These are phyloP conservation scores for Penicillium crustosum DNA, from an alignment of 2,329 filamentous ascomycete species.

Conservation along the genomic window DNA sequence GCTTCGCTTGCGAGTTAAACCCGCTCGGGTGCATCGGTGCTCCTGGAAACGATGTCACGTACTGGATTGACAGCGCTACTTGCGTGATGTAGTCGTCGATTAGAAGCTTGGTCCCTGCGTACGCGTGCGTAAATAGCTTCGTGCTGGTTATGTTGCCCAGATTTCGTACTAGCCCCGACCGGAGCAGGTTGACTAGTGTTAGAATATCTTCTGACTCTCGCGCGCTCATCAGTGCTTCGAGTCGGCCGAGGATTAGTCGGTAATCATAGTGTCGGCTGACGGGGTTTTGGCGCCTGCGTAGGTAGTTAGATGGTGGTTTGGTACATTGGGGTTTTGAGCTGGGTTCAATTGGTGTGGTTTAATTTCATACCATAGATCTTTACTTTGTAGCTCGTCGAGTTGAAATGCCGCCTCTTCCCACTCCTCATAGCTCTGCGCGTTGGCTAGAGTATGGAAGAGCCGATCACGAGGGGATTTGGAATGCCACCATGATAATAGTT, in stretches of 20 bases:
- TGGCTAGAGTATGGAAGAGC: constrained; percentile 64
- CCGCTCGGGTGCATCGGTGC: constrained; percentile 50
- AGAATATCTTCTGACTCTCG: constrained; percentile 71
- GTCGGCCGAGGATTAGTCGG: constrained; percentile 74
- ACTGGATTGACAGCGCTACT: constrained; percentile 75
- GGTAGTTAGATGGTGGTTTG: background rate
- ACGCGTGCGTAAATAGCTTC: constrained; percentile 78
- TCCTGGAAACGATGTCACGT: constrained; percentile 68
- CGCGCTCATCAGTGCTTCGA: constrained; percentile 68
- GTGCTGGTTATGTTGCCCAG: constrained; percentile 86
- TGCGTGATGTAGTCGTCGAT: constrained; percentile 90
- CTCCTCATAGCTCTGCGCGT: constrained; percentile 73
- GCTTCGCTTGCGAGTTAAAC: constrained; percentile 72
- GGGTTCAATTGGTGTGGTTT: background rate
- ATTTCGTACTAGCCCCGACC: constrained; percentile 75
- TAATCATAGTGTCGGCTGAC: constrained; percentile 83
- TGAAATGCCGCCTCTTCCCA: constrained; percentile 83
- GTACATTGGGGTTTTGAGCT: background rate
- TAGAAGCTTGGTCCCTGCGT: constrained; percentile 82
- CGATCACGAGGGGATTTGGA: constrained; percentile 64
- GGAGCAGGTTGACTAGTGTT: constrained; percentile 73
- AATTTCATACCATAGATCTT: constrained; percentile 68
- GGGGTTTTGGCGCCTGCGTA: constrained; percentile 73
- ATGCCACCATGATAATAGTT: constrained; percentile 65
- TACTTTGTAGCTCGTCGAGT: constrained; percentile 76